A percentile compares a stretch with the other conserved stretches of the same genome.
Evolutionary conservation across 768 basidiomycete genomes (phyloP).

Genomic region (Tephrocybe sp.): DNA sequence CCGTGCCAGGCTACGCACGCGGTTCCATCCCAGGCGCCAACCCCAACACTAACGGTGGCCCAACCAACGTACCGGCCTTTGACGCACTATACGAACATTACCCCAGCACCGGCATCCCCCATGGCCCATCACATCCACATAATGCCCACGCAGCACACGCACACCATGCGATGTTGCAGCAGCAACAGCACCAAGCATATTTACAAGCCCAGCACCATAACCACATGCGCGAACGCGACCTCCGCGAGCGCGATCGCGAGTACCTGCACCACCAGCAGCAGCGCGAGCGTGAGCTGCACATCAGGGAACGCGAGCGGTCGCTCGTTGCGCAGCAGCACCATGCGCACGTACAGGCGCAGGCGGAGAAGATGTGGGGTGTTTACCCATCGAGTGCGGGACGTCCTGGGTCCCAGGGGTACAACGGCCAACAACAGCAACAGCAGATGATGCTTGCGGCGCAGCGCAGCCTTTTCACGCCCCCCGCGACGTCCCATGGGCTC

Average conservation of each 20-base stretch:
- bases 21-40: too few species aligned
- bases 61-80: slow-evolving; percentile 21
- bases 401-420: slow-evolving; percentile 9
- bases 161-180: slow-evolving; percentile 6
- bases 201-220: slow-evolving; percentile 9
- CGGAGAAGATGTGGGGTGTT: slow-evolving; percentile 30
- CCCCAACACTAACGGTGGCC: not conserved
- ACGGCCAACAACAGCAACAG: slow-evolving; percentile 11
- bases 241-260: slow-evolving; percentile 2
- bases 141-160: slow-evolving; percentile 1
- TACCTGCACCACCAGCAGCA: slow-evolving; percentile 9
- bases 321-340: slow-evolving; percentile 17
- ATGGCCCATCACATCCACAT: slow-evolving; percentile 10
- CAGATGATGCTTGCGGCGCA: slow-evolving; percentile 29
- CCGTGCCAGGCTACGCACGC: slow-evolving; percentile 15
- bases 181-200: slow-evolving; percentile 16
- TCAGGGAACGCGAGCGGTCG: slow-evolving; percentile 11
- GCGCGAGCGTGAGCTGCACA: slow-evolving; percentile 12
- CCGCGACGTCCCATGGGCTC: slow-evolving; percentile 36
- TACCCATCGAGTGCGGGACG: slow-evolving; percentile 22
- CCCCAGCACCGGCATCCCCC: slow-evolving; percentile 18
- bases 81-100: slow-evolving; percentile 19
- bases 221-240: slow-evolving; percentile 3
- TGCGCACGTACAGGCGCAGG: slow-evolving; percentile 7
- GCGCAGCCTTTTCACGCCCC: slow-evolving; percentile 38